Conservation (phyloP, 164 flowering plant species). For the Aristolochia californica region DNA sequence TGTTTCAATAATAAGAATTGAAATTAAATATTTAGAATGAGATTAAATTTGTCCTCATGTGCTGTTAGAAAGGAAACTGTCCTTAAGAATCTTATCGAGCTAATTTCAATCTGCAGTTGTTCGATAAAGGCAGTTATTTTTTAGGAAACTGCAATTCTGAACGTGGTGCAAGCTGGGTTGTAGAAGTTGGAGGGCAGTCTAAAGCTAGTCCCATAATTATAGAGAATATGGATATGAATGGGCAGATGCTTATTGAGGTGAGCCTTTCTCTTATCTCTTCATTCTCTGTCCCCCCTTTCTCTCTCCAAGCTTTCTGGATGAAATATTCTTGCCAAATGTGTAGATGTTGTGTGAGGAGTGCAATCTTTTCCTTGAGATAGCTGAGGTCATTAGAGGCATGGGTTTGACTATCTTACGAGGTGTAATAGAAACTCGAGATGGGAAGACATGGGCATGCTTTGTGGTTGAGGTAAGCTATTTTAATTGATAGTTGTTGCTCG, state of each 20-base stretch:
- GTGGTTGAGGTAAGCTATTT: constrained; percentile 43
- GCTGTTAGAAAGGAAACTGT: not conserved
- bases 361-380: constrained; percentile 63
- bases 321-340: not conserved
- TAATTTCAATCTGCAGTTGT: constrained; percentile 2
- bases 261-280: not conserved
- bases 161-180: constrained; percentile 20
- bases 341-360: constrained; percentile 75
- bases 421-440: constrained; percentile 32
- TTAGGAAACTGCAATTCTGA: not conserved
- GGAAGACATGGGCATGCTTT: constrained; percentile 56
- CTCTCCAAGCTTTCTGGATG: not conserved
- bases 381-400: constrained; percentile 49
- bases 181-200: constrained; percentile 12
- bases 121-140: constrained; percentile 3
- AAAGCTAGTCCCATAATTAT: constrained; percentile 14
- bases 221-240: constrained; percentile 17
- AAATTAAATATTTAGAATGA: too few species aligned
- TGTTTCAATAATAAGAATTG: too few species aligned
- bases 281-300: not conserved
- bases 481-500: too few species aligned
- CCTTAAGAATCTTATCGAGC: not conserved
- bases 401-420: constrained; percentile 73
- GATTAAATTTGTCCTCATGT: too few species aligned
- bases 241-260: constrained; percentile 29